Evolutionary conservation across 306 rosid genomes (phyloP).

Genomic region (Hippophae tibetana): DNA sequence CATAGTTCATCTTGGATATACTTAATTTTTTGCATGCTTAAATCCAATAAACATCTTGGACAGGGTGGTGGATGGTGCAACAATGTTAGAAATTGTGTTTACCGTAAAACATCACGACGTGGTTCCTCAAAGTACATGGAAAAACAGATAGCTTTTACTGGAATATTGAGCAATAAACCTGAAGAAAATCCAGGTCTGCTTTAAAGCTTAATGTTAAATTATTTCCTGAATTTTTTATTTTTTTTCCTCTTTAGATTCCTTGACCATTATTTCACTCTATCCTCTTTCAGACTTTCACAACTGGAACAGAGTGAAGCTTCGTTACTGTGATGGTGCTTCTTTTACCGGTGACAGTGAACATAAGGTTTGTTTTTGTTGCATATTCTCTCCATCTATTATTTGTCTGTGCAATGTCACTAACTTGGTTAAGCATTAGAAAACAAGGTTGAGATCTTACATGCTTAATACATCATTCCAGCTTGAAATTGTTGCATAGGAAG

Average conservation of each 20-base stretch:
- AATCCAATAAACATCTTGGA: slow-evolving; percentile 19
- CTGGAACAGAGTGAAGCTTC: slow-evolving; percentile 92
- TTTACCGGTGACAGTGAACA: slow-evolving; percentile 73
- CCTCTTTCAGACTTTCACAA: slow-evolving; percentile 62
- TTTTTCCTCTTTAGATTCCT: slow-evolving; percentile 1
- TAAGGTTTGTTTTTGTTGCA: slow-evolving; percentile 39
- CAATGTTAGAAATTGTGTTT: slow-evolving; percentile 62
- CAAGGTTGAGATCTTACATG: neutral
- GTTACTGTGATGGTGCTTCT: slow-evolving; percentile 98
- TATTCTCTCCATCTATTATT: neutral
- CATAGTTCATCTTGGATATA: neutral
- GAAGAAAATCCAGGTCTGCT: slow-evolving; percentile 76
- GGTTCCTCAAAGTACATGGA: slow-evolving; percentile 88
- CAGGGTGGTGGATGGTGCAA: slow-evolving; percentile 99
- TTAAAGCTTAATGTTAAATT: slow-evolving; percentile 3
- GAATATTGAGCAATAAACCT: slow-evolving; percentile 69
- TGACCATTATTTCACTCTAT: neutral
- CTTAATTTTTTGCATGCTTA: neutral
- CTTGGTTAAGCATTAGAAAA: neutral
- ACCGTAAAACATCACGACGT: slow-evolving; percentile 63
- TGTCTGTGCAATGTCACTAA: neutral
- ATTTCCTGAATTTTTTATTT: neutral
- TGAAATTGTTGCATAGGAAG: too few species aligned
- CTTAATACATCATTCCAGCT: too few species aligned
- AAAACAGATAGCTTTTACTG: slow-evolving; percentile 60